Percentiles rank a stretch among this genome's conserved stretches.
These are phyloP conservation scores for Musa acuminata DNA, from an alignment of 176 grass and related monocot genomes.

Conservation along the genomic window DNA sequence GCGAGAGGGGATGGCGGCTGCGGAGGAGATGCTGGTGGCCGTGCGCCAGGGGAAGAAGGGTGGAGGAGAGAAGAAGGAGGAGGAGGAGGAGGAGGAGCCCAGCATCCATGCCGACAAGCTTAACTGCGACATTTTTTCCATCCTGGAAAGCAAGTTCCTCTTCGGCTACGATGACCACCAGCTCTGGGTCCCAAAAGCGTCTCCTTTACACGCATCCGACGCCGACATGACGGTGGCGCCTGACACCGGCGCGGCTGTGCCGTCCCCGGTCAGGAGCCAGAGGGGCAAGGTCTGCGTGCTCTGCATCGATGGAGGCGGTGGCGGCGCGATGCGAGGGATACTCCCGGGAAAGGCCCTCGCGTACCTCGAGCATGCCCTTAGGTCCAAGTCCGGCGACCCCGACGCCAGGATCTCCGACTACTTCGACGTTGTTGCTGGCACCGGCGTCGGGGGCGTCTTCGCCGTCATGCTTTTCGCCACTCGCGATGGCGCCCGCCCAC, in stretches of 20 bases:
- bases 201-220: slow-evolving; percentile 39
- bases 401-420: slow-evolving; percentile 74
- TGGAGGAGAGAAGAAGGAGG: no score
- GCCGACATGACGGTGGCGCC: neutral
- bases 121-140: slow-evolving; percentile 98
- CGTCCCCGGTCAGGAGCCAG: slow-evolving; percentile 35
- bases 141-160: slow-evolving; percentile 97
- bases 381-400: slow-evolving; percentile 46
- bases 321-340: slow-evolving; percentile 47
- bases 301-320: slow-evolving; percentile 70
- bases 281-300: slow-evolving; percentile 82
- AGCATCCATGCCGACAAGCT: slow-evolving; percentile 73
- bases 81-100: slow-evolving; percentile 31
- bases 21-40: slow-evolving; percentile 36
- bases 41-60: neutral
- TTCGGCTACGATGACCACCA: slow-evolving; percentile 81
- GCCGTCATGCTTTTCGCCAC: slow-evolving; percentile 88
- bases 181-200: slow-evolving; percentile 20
- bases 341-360: slow-evolving; percentile 69
- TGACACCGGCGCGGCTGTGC: neutral
- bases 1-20: slow-evolving; percentile 37
- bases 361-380: slow-evolving; percentile 69
- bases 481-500: slow-evolving; percentile 36
- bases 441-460: slow-evolving; percentile 74
- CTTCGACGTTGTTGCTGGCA: slow-evolving; percentile 84